Evolutionary conservation across 2,329 filamentous ascomycete genomes (phyloP), one percentile per base, ranked within the genome.

Genomic region (Arthrobotrys sinensis): DNA sequence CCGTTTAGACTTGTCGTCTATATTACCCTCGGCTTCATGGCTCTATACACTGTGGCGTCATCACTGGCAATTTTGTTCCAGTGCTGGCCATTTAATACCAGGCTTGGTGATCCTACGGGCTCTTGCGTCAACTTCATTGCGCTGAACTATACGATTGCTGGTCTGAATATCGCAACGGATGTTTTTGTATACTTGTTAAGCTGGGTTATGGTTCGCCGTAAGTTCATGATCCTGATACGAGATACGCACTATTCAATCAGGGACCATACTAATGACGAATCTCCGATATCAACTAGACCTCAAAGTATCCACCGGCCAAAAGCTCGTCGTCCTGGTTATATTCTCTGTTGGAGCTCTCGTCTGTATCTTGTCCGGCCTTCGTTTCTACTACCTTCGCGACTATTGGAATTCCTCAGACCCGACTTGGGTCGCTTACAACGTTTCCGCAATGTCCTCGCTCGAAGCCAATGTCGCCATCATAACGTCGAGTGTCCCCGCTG

Each of bases 381-480:
- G 67, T 7, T 64, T 78, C 28, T 71, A 60, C 32, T 71, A 62
- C 24, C 21, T 78, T 10, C 63, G 52, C 12, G 60, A 68, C 28
- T 73, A 78, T 21, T 72, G 67, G 75, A 65, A 68, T n/a, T 78
- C 67, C 3, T 67, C 60, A 1, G 75, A 78, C 21, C 75, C 75
- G 28, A 72, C 75, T 7, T 78, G 75, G 75, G 67, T 48, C 62
- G 67, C 60, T 21, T 78, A 52, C 45, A 52, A 72, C 43, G 67
- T 78, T 10, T 78, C 75, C 7, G 50, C 12, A 16, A 67, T 78
- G 67, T 72, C 75, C 0, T 52, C 67, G 0, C 75, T 80, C n/a
- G 79, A 80, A 50, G 60, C 70, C 2, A 79, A 80, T 28, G 65
- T 79, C 7, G 79, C 66, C 6, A 80, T 80, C 14, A 70, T 79